Conservation (phyloP, 2,329 filamentous ascomycete species). For the Clonostachys rhizophaga region DNA sequence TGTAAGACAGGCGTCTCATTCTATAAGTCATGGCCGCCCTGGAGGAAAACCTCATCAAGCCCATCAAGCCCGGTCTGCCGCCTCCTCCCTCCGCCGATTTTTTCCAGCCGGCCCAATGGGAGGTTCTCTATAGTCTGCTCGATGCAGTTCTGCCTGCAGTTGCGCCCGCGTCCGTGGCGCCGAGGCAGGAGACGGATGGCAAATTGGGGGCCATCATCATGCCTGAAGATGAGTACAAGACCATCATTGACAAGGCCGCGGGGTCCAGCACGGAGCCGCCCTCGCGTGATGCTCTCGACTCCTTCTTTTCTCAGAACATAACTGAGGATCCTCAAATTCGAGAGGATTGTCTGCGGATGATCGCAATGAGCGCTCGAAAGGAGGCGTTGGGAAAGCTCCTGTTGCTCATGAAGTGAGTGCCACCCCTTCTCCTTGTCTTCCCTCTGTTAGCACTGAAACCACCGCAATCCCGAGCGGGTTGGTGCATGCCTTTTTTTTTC, state of each 20-base stretch:
- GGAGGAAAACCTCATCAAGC: conserved; percentile 2
- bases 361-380: conserved; percentile 28
- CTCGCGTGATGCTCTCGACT: conserved; percentile 36
- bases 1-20: no score
- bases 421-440: not conserved
- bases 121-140: conserved; percentile 45
- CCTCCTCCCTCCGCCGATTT: conserved; percentile 21
- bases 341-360: conserved; percentile 36
- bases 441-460: no score
- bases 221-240: conserved; percentile 43
- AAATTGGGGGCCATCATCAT: conserved; percentile 32
- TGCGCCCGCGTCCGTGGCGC: conserved; percentile 23
- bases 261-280: conserved; percentile 6
- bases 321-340: conserved; percentile 48
- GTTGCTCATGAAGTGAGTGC: conserved; percentile 35
- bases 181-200: not conserved
- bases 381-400: conserved; percentile 32
- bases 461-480: no score
- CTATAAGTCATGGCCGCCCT: not conserved
- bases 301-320: conserved; percentile 47
- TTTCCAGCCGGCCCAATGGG: conserved; percentile 47
- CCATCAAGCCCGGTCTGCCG: conserved; percentile 12
- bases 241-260: conserved; percentile 31
- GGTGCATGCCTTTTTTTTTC: not conserved
- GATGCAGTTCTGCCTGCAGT: conserved; percentile 60